Evolutionary conservation across 2,329 filamentous ascomycete species (phyloP).

Genomic region (Aspergillus texensis): DNA sequence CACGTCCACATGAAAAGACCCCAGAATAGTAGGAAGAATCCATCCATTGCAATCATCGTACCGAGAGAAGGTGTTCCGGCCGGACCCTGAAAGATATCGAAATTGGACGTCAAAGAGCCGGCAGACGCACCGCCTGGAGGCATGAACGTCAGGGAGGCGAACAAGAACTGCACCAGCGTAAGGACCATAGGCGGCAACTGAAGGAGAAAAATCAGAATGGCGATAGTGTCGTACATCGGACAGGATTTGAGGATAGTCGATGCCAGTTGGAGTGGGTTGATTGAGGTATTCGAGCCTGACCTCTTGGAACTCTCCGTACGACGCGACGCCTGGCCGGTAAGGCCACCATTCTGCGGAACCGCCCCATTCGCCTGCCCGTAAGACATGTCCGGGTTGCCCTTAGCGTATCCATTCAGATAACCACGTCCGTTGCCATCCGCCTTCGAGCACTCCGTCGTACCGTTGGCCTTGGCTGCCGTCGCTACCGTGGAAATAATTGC

Average conservation of each 20-base stretch:
- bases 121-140: constrained; percentile 78
- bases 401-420: constrained; percentile 40
- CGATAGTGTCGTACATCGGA: constrained; percentile 90
- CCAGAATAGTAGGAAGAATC: constrained; percentile 81
- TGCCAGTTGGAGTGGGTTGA: constrained; percentile 74
- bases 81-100: constrained; percentile 87
- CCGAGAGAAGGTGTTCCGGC: constrained; percentile 83
- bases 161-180: constrained; percentile 87
- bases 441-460: constrained; percentile 33
- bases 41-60: constrained; percentile 81
- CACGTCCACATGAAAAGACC: constrained; percentile 79
- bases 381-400: constrained; percentile 37
- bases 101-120: constrained; percentile 74
- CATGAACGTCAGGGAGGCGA: constrained; percentile 90
- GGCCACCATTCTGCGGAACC: constrained; percentile 33
- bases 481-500: constrained; percentile 30
- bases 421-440: constrained; percentile 38
- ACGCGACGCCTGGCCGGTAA: constrained; percentile 31
- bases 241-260: constrained; percentile 87
- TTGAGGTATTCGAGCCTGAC: constrained; percentile 50
- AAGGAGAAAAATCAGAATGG: constrained; percentile 93
- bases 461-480: constrained; percentile 31
- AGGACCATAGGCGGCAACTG: constrained; percentile 87
- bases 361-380: constrained; percentile 37
- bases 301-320: constrained; percentile 40